A percentile compares a stretch with the other conserved stretches of the same genome.
phyloP scores from a whole-genome alignment of 1,139 yeast species.

The Taphrina confusa region DNA sequence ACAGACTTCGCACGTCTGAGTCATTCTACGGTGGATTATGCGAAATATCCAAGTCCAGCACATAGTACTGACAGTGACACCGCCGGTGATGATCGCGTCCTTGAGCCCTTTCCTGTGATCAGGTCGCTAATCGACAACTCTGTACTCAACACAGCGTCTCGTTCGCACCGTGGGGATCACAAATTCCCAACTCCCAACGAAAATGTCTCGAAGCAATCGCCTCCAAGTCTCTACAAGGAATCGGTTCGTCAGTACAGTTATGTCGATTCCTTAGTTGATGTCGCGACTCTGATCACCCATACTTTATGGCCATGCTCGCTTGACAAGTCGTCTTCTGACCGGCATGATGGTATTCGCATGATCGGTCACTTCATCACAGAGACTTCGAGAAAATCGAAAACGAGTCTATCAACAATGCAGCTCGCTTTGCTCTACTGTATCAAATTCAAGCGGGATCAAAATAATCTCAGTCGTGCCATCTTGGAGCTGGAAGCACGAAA shows the following conservation, averaged over 20 bases:
- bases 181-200: neutral
- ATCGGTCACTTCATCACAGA: conserved; percentile 60
- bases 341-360: conserved; percentile 11
- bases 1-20: too few relatives aligned
- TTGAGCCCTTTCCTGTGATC: too few relatives aligned
- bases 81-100: too few relatives aligned
- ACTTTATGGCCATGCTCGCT: conserved; percentile 46
- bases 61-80: neutral
- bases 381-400: conserved; percentile 66
- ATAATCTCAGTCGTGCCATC: conserved; percentile 33
- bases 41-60: neutral
- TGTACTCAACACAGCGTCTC: too few relatives aligned
- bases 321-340: conserved; percentile 37
- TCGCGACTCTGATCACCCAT: conserved; percentile 47
- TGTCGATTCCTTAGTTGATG: conserved; percentile 43
- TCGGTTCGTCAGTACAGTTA: conserved; percentile 23
- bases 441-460: conserved; percentile 38
- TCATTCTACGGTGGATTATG: too few relatives aligned
- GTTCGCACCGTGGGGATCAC: too few relatives aligned
- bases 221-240: conserved; percentile 13
- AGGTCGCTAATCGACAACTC: too few relatives aligned
- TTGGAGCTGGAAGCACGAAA: conserved; percentile 9
- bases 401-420: conserved; percentile 66
- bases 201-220: neutral
- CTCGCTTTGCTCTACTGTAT: conserved; percentile 65